Base-by-base conservation (phyloP, 257 asterid species). In the Nicotiana noctiflora region DNA sequence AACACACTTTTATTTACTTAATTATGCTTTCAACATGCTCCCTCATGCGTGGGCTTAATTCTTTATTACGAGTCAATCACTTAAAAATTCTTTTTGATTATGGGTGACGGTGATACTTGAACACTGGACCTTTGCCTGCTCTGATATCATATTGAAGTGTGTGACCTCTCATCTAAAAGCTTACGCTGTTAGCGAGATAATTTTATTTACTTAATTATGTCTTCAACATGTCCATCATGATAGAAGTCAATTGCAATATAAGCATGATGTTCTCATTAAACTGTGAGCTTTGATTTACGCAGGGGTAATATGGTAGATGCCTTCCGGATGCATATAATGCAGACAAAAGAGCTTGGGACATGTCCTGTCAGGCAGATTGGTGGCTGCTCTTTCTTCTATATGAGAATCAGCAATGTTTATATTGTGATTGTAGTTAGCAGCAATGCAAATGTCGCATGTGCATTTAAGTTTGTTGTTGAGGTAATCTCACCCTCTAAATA, bases 271-370 rank as follows among this genome's bases (percentile, higher is more conserved):
- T 74, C 79, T 74, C 79, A 49, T 49, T 49, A 4, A 46, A 25
- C 61, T 23, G 23, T 49, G 60, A 74, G 4, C 61, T n/a, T 84
- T 79, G 56, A 80, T 85, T 65, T 76, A 2, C 80, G 74, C 89
- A 96, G 99, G 88, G 99, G 98, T 68, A 96, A 96, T 86, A 96
- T 96, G 99, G 99, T 96, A 83, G 98, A 96, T 91, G 99, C 99
- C 81, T 96, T 96, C 81, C 94, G 99, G 70, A 88, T 82, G 82
- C 99, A 96, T 83, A 96, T 96, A 81, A 96, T 96, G 99, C 99
- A 96, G 89, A 94, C 98, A 55, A 96, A 96, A 90, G 99, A 96
- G 86, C 99, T 96, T 80, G 99, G 99, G 32, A 91, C 97, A 57
- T 96, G 99, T 85, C 99, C 99, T 40, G 99, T 96, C 44, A 93